Conservation (phyloP, 192 early-diverging fungal genomes). For the Coemansia sp. region DNA sequence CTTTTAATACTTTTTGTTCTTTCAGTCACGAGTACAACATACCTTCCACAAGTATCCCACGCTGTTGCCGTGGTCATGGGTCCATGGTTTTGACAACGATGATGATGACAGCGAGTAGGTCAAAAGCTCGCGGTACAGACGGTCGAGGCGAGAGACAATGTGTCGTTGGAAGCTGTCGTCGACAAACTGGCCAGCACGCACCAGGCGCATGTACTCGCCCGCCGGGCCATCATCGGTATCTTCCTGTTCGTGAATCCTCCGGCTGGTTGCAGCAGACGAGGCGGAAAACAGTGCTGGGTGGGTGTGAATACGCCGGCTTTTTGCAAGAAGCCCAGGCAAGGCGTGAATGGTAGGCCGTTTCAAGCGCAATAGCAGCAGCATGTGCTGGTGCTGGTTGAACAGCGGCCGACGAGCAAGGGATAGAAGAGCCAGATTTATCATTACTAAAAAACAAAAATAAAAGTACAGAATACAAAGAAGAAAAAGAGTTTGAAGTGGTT, state of each 20-base stretch:
- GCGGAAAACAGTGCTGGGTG: neutral
- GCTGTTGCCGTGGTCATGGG: neutral
- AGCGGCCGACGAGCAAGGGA: too few species aligned
- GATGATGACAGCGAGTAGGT: conserved; percentile 52
- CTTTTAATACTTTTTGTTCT: too few species aligned
- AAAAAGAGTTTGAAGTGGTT: neutral
- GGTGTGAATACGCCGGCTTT: neutral
- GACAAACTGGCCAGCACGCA: conserved; percentile 55
- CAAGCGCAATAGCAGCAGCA: neutral
- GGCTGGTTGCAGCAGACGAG: neutral
- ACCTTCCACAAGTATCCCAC: conserved; percentile 35
- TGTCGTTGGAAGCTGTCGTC: conserved; percentile 65
- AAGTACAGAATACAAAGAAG: neutral
- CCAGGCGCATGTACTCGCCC: conserved; percentile 34
- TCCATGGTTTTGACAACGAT: neutral
- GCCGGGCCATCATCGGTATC: conserved; percentile 11
- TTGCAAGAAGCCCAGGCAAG: neutral
- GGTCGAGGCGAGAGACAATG: conserved; percentile 62
- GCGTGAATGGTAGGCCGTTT: too few species aligned
- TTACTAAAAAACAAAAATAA: neutral
- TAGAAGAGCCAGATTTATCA: too few species aligned
- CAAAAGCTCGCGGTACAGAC: conserved; percentile 60
- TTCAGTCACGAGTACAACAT: too few species aligned
- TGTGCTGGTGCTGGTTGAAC: too few species aligned
- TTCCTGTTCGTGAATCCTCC: neutral